Evolutionary conservation across 148 eudicot species (phyloP), one percentile per base, ranked within the genome.

Genomic region (Fagopyrum esculentum): DNA sequence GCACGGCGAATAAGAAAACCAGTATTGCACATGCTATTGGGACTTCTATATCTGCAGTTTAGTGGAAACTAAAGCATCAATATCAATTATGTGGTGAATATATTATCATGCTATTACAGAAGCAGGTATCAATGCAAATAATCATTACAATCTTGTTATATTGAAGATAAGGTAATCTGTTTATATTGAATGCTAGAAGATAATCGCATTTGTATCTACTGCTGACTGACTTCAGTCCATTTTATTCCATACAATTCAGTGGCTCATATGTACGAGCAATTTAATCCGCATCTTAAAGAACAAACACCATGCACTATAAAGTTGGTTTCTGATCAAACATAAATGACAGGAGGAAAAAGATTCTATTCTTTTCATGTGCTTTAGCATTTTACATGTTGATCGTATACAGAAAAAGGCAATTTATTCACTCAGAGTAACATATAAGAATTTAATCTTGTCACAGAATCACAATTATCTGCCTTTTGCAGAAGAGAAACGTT

Each of bases 1-100:
- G 98, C 74, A 95, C 89, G 6, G 86, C 84, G 50, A 95, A 95
- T 73, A 95, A 77, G 79, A 91, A 87, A 45, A 94, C 81, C 78
- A 95, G 89, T 78, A 95, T 90, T 57, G 85, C 69, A 73, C 98
- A 95, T 29, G 96, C 89, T 74, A 86, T 87, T 49, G 98, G 98
- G 49, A 92, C 82, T 89, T 90, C 90, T 46, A 95, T 90, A 89
- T 95, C 98, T 95, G 91, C 84, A 82, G 16, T 73, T 79, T 17
- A 55, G 49, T 6, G 47, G n/a, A 66, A 40, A 66, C 11, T 40
- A 16, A 64, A 17, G 15, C 71, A 29, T 29, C 4, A 30, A 61
- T 30, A 57, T 12, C 6, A 7, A 12, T 54, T 1, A 17, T n/a
- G 55, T 8, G 55, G 15, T 51, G 8, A 16, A 15, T 49, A 49